These are phyloP conservation scores for Trametes elegans DNA, from an alignment of 768 basidiomycete species.

Conservation along the genomic window DNA sequence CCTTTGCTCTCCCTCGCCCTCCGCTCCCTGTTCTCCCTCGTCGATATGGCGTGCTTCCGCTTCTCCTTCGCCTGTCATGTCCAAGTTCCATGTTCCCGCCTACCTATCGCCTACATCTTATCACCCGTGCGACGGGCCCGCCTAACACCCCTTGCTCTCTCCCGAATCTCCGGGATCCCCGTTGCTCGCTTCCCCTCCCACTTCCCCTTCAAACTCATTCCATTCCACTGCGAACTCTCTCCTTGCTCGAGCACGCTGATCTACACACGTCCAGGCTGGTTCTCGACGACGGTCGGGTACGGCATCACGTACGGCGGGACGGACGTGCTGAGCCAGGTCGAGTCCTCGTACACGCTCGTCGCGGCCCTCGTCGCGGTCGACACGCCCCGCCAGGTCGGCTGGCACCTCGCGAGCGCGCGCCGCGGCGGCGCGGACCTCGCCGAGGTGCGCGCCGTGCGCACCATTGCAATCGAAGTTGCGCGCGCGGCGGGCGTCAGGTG, in stretches of 20 bases:
- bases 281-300: slow-evolving; percentile 52
- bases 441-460: slow-evolving; percentile 51
- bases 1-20: neutral
- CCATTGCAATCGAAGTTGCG: slow-evolving; percentile 53
- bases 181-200: neutral
- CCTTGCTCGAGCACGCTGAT: neutral
- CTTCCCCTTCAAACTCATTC: neutral
- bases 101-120: neutral
- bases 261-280: slow-evolving; percentile 43
- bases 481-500: slow-evolving; percentile 48
- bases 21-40: neutral
- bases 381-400: slow-evolving; percentile 60
- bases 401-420: slow-evolving; percentile 60
- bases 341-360: slow-evolving; percentile 61
- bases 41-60: neutral
- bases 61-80: neutral
- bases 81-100: neutral
- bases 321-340: slow-evolving; percentile 45
- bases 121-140: neutral
- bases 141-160: neutral
- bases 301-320: slow-evolving; percentile 53
- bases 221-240: neutral
- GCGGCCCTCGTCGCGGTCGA: slow-evolving; percentile 60
- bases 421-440: slow-evolving; percentile 53
- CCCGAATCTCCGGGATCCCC: neutral